A percentile compares a stretch with the other conserved stretches of the same genome.
phyloP scores from a whole-genome alignment of 345 rosid species.

The Ailanthus altissimus region DNA sequence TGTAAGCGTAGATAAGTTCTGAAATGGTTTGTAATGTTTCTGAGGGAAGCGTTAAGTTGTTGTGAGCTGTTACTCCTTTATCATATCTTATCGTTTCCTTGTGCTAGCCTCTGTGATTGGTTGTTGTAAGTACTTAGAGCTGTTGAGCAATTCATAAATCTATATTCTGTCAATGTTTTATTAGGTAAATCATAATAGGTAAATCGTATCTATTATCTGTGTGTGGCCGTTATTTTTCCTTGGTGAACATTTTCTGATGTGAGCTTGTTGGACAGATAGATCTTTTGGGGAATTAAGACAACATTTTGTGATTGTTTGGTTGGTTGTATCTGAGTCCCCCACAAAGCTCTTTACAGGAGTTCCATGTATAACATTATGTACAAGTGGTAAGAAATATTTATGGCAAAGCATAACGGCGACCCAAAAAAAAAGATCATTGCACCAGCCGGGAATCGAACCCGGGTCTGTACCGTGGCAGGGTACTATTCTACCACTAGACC shows the following conservation, averaged over 20 bases:
- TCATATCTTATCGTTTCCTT: background rate
- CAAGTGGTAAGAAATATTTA: background rate
- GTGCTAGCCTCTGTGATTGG: background rate
- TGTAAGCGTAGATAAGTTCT: constrained; percentile 73
- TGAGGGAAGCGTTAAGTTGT: background rate
- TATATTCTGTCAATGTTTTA: background rate
- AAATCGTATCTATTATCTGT: background rate
- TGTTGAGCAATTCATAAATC: background rate
- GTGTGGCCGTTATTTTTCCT: background rate
- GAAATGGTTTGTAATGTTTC: constrained; percentile 21
- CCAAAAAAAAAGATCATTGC: constrained; percentile 5
- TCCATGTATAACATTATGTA: too few species aligned
- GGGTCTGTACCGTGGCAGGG: constrained; percentile 66
- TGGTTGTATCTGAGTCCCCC: too few species aligned
- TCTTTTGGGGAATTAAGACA: background rate
- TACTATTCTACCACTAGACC: constrained; percentile 72
- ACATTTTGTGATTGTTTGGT: background rate
- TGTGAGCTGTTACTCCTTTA: constrained; percentile 13
- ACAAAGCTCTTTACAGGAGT: too few species aligned
- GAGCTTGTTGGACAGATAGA: background rate
- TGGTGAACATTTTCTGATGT: background rate
- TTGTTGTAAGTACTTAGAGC: constrained; percentile 17
- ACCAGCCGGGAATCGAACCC: constrained; percentile 69
- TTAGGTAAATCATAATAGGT: background rate
- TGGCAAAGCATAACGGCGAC: background rate